Percentiles rank a stretch among this genome's conserved stretches.
phyloP scores from a whole-genome alignment of 1,139 yeast genomes.

The Lodderomyces parapsilosis region DNA sequence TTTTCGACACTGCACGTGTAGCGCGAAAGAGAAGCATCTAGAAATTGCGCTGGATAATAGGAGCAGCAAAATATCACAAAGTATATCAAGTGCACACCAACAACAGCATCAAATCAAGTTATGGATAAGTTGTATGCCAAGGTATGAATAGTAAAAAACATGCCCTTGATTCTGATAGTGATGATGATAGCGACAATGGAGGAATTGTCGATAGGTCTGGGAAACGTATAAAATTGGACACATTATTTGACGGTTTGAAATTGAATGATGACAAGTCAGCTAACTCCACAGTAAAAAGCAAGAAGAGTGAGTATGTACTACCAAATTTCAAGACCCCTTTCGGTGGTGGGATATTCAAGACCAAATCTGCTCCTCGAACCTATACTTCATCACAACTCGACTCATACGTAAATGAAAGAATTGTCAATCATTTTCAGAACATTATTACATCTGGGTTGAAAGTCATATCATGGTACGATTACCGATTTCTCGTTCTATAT shows the following conservation, averaged over 20 bases:
- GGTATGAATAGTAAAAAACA: constrained; percentile 7
- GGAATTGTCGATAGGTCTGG: constrained; percentile 9
- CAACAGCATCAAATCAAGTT: not conserved
- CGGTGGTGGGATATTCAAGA: constrained; percentile 8
- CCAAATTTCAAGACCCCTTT: constrained; percentile 5
- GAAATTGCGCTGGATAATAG: not conserved
- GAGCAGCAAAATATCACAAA: too few species aligned
- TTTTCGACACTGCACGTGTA: not conserved
- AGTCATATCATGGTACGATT: constrained; percentile 25
- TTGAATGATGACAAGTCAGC: constrained; percentile 7
- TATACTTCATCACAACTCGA: constrained; percentile 10
- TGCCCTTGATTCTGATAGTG: constrained; percentile 11
- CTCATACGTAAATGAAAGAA: constrained; percentile 12
- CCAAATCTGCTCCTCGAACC: not conserved
- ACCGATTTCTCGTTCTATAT: constrained; percentile 22
- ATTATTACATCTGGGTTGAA: constrained; percentile 9
- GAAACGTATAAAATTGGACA: constrained; percentile 16
- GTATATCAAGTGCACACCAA: too few species aligned
- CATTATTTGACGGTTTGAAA: constrained; percentile 13
- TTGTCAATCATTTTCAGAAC: constrained; percentile 10
- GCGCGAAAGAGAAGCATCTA: not conserved
- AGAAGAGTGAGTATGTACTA: constrained; percentile 1
- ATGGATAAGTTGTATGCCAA: not conserved
- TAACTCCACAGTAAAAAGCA: not conserved
- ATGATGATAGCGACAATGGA: constrained; percentile 10